Evolutionary conservation across 2,329 filamentous ascomycete genomes (phyloP).

Genomic region (Elsinoe fawcettii): DNA sequence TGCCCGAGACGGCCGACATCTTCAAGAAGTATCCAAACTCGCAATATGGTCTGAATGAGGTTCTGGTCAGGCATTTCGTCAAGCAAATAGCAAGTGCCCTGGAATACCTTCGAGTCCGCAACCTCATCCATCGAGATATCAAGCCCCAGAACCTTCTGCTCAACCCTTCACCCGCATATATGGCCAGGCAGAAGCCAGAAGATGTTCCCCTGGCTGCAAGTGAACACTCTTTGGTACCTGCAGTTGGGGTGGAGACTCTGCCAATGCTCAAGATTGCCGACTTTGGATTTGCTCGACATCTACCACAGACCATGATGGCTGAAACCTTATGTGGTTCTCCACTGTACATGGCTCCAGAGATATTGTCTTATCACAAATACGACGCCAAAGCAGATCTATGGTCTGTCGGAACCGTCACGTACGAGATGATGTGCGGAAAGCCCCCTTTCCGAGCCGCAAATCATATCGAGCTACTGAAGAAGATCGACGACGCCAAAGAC

Average conservation of each 20-base stretch:
- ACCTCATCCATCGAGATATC: slow-evolving; percentile 92
- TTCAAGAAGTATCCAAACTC: slow-evolving; percentile 85
- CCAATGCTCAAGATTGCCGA: slow-evolving; percentile 97
- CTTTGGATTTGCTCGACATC: slow-evolving; percentile 92
- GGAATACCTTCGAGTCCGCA: slow-evolving; percentile 73
- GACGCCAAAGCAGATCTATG: slow-evolving; percentile 94
- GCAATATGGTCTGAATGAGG: slow-evolving; percentile 85
- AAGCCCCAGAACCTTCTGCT: slow-evolving; percentile 95
- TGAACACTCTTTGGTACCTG: slow-evolving; percentile 71
- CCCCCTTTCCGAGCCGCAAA: slow-evolving; percentile 89
- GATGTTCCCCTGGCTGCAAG: slow-evolving; percentile 68
- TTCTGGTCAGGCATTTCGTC: slow-evolving; percentile 90
- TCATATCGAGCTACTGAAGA: slow-evolving; percentile 85
- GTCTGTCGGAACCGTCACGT: slow-evolving; percentile 93
- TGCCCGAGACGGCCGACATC: slow-evolving; percentile 80
- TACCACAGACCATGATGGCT: slow-evolving; percentile 83
- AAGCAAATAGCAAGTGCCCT: slow-evolving; percentile 91
- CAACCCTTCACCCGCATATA: slow-evolving; percentile 68
- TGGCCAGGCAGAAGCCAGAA: slow-evolving; percentile 53
- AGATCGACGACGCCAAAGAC: slow-evolving; percentile 85
- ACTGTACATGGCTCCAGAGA: slow-evolving; percentile 97
- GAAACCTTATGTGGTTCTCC: slow-evolving; percentile 96
- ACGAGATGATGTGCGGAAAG: slow-evolving; percentile 86
- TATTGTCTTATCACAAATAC: slow-evolving; percentile 93
- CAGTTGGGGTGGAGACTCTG: slow-evolving; percentile 70